Base-by-base conservation (phyloP, 2,329 filamentous ascomycete genomes). In the Rosellinia necatrix region DNA sequence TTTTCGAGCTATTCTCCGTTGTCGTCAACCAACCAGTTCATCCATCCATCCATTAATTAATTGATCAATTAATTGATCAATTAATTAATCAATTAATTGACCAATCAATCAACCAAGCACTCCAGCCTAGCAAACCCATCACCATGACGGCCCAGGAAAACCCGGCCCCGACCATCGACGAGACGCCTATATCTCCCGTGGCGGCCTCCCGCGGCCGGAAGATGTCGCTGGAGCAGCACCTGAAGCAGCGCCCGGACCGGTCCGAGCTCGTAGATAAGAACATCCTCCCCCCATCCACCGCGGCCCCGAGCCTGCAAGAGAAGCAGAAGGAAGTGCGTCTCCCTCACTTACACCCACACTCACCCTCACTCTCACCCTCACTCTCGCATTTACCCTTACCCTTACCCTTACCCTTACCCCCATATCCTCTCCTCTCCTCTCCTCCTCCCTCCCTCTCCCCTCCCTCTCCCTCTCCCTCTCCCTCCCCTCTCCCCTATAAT, bases 191-290 rank as follows among this genome's bases (percentile, higher is more conserved):
- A 73, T 81, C 78, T 37, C 82, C 81, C 57, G 76, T 78, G 61
- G 78, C 78, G 38, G 76, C 80, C 48, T 65, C 70, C 49, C 69
- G 74, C 21, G 76, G 70, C 37, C 81, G 84, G 66, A 84, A 82
- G 71, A 86, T 90, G 77, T 91, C 88, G 3, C 80, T 92, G 10
- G 87, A 90, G 73, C 85, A 86, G 66, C 85, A 90, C 68, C 79
- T 91, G 50, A 82, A 86, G 71, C 84, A 86, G 66, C 88, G 91
- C 35, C 89, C 89, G 21, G 84, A 91, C 19, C 86, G 89, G 54
- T 83, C 91, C 30, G 85, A 91, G 68, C 80, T 97, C 19, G 78
- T 96, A 60, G 89, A 94, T 71, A 89, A 90, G 65, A 96, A 96
- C 75, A 96, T 97, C 71, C 86, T 97, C 22, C 90, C 90, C 22